Evolutionary conservation across 345 rosid genomes (phyloP).

Genomic region (Tarenaya hassleriana): DNA sequence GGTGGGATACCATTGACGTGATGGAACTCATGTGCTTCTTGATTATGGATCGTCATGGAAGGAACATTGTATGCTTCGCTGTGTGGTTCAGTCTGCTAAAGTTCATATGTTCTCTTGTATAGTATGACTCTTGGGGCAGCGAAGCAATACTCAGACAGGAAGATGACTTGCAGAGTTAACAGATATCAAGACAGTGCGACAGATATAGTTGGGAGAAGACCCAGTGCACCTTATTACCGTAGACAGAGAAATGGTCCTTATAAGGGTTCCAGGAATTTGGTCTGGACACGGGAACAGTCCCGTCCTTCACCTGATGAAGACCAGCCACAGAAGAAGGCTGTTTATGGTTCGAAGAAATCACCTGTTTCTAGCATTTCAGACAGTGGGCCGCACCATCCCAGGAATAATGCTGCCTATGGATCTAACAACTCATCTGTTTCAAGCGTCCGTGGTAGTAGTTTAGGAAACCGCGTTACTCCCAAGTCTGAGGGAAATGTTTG

Average conservation of each 20-base stretch:
- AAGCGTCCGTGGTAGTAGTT: constrained; percentile 8
- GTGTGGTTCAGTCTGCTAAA: constrained; percentile 23
- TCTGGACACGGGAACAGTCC: not conserved
- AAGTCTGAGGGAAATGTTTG: constrained; percentile 12
- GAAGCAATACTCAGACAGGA: constrained; percentile 18
- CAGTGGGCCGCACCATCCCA: not conserved
- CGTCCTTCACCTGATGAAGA: constrained; percentile 11
- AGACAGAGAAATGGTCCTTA: constrained; percentile 8
- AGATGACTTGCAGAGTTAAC: constrained; percentile 10
- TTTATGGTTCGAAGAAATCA: not conserved
- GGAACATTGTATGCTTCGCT: constrained; percentile 15
- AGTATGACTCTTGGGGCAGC: constrained; percentile 30
- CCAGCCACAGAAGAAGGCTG: constrained; percentile 5
- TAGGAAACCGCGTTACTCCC: constrained; percentile 5
- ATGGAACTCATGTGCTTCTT: constrained; percentile 7
- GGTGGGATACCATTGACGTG: constrained; percentile 11
- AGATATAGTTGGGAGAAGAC: constrained; percentile 21
- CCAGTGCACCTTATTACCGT: constrained; percentile 5
- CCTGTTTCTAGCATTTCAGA: not conserved
- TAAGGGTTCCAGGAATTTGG: too few relatives aligned
- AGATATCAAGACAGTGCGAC: constrained; percentile 11
- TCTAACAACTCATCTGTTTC: constrained; percentile 7
- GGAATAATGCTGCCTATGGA: not conserved
- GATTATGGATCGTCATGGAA: constrained; percentile 26
- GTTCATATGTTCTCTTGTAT: constrained; percentile 19